Conservation (phyloP, 805 yeast species). For the Hemisphaericaspora nanyangensis region DNA sequence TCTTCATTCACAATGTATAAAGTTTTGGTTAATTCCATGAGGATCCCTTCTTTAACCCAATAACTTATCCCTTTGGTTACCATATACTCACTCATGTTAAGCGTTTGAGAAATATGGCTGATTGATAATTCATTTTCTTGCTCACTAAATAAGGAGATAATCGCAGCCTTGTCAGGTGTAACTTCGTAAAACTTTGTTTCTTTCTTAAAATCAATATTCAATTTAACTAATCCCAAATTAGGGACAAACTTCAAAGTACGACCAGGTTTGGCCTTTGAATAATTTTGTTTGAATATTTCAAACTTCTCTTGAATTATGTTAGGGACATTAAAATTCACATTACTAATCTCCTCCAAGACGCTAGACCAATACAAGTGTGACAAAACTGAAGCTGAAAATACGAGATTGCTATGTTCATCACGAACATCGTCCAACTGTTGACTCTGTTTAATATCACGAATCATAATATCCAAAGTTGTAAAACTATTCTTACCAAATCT, state of each 20-base stretch:
- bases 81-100: constrained; percentile 41
- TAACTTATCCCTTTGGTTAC: constrained; percentile 41
- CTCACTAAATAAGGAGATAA: constrained; percentile 48
- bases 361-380: constrained; percentile 84
- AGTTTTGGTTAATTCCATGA: constrained; percentile 34
- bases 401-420: neutral
- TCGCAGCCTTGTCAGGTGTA: constrained; percentile 66
- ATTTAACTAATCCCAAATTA: constrained; percentile 55
- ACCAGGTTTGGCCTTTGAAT: constrained; percentile 46
- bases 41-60: constrained; percentile 63
- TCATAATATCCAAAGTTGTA: constrained; percentile 77
- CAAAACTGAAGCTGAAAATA: constrained; percentile 56
- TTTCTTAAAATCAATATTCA: constrained; percentile 48
- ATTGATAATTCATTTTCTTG: constrained; percentile 28
- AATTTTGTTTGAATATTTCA: constrained; percentile 42
- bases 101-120: constrained; percentile 25
- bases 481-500: constrained; percentile 68
- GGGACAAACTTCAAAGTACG: constrained; percentile 56
- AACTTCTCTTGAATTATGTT: constrained; percentile 36
- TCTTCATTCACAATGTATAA: constrained; percentile 39
- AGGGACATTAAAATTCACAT: constrained; percentile 49
- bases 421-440: constrained; percentile 32
- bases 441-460: constrained; percentile 64
- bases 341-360: constrained; percentile 25
- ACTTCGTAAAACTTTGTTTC: constrained; percentile 46